Evolutionary conservation across 2,329 filamentous ascomycete species (phyloP), one percentile per base, ranked within the genome.

Genomic region (Colletotrichum gigasporum): DNA sequence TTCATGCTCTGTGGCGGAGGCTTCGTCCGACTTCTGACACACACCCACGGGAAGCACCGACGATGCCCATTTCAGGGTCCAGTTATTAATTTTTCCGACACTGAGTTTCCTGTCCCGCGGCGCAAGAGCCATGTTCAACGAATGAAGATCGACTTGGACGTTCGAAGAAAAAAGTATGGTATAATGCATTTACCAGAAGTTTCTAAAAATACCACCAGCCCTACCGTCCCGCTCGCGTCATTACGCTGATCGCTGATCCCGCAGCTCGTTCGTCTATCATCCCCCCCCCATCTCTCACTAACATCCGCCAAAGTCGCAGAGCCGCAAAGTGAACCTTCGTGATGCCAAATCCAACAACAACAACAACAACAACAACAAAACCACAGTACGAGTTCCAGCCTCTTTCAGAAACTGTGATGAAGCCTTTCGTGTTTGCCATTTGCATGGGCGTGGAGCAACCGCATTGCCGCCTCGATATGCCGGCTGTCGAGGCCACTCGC

Each of bases 371-470:
- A n/a, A n/a, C n/a, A n/a, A 2, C 39, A 10, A 16, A n/a, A 10
- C 2, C 18, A 34, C 24, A 24, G 8, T n/a, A 20, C 7, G 5
- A 28, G 26, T 28, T 14, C 7, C 20, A 41, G 11, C 22, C 32
- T 11, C 20, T 35, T 35, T 51, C 41, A 54, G 6, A 50, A 16
- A 22, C 37, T 51, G n/a, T 37, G 54, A 28, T 51, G 45, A 26
- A 56, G 47, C 20, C 20, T 45, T 24, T 45, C 37, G n/a, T 30
- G 56, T 39, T 50, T 61, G 32, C 45, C 41, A 16, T 24, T 39
- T 6, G 56, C 48, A 20, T 65, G 62, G 22, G 48, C 56, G 14
- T 34, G 56, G 22, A 65, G 18, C 28, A 62, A 35, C 12, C 50
- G 24, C 41, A 45, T 50, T 18, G 62, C 62, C 9, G 56, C 57